These are phyloP conservation scores for Cynanchum wilfordii DNA, from an alignment of 257 asterid genomes.

Conservation along the genomic window DNA sequence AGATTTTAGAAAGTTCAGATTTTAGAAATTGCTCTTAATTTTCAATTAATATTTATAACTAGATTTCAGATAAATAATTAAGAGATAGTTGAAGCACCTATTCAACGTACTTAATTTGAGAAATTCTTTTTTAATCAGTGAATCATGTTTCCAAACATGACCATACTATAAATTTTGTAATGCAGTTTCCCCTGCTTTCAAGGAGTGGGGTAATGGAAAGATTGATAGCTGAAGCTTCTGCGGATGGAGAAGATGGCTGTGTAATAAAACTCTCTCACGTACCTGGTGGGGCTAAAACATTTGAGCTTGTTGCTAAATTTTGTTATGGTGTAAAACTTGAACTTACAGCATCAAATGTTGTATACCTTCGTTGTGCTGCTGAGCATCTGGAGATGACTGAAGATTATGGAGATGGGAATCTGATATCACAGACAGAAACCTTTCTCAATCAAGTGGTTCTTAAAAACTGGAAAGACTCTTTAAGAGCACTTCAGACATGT, in stretches of 20 bases:
- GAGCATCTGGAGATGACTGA: slow-evolving; percentile 91
- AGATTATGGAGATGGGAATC: slow-evolving; percentile 86
- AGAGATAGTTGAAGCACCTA: no score
- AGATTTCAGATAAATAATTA: no score
- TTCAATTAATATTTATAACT: no score
- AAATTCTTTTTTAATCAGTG: neutral
- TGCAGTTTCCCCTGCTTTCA: slow-evolving; percentile 95
- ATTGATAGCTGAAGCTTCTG: slow-evolving; percentile 71
- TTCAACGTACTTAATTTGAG: neutral
- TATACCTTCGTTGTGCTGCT: slow-evolving; percentile 76
- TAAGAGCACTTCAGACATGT: slow-evolving; percentile 78
- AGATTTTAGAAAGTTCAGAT: no score
- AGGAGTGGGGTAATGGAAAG: slow-evolving; percentile 89
- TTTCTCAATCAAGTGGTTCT: slow-evolving; percentile 78
- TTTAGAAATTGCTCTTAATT: no score
- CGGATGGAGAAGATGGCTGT: slow-evolving; percentile 54
- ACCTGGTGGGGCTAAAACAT: slow-evolving; percentile 88
- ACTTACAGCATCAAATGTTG: slow-evolving; percentile 85
- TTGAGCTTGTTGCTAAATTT: slow-evolving; percentile 87
- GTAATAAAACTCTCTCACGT: slow-evolving; percentile 50
- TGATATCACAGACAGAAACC: slow-evolving; percentile 62
- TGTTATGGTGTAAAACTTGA: slow-evolving; percentile 95
- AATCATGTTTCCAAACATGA: neutral
- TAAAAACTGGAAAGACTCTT: slow-evolving; percentile 76
- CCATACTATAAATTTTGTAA: neutral